Conservation (phyloP, 2,329 filamentous ascomycete genomes). For the Pseudogymnoascus sp. region DNA sequence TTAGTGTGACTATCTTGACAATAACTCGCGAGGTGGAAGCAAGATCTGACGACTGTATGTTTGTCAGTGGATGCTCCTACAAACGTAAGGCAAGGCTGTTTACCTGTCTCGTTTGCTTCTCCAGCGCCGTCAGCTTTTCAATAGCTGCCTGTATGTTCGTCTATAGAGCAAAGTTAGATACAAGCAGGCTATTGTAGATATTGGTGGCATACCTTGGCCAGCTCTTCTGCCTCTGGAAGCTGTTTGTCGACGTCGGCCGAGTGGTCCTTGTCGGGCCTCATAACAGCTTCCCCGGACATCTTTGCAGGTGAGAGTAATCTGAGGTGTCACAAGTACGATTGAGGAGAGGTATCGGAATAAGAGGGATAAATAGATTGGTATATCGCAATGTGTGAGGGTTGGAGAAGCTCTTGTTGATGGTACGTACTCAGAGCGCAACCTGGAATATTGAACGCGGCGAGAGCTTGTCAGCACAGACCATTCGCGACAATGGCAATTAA, state of each 20-base stretch:
- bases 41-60: constrained; percentile 75
- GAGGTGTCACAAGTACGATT: neutral
- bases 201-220: constrained; percentile 61
- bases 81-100: constrained; percentile 18
- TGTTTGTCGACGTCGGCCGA: constrained; percentile 90
- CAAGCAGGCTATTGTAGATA: neutral
- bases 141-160: constrained; percentile 77
- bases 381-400: neutral
- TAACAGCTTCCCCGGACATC: constrained; percentile 29
- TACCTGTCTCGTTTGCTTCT: constrained; percentile 97
- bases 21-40: constrained; percentile 87
- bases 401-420: constrained; percentile 2
- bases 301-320: constrained; percentile 13
- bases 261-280: constrained; percentile 89
- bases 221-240: constrained; percentile 81
- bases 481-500: neutral
- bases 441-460: constrained; percentile 8
- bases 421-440: constrained; percentile 6
- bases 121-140: constrained; percentile 83
- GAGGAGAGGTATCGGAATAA: neutral
- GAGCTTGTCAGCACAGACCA: constrained; percentile 6
- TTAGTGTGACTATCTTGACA: constrained; percentile 83
- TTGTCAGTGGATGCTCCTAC: constrained; percentile 21
- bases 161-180: constrained; percentile 34
- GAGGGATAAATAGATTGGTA: neutral